These are phyloP conservation scores for Ceratocystis lukuohia DNA, from an alignment of 2,329 filamentous ascomycete genomes.

Conservation along the genomic window DNA sequence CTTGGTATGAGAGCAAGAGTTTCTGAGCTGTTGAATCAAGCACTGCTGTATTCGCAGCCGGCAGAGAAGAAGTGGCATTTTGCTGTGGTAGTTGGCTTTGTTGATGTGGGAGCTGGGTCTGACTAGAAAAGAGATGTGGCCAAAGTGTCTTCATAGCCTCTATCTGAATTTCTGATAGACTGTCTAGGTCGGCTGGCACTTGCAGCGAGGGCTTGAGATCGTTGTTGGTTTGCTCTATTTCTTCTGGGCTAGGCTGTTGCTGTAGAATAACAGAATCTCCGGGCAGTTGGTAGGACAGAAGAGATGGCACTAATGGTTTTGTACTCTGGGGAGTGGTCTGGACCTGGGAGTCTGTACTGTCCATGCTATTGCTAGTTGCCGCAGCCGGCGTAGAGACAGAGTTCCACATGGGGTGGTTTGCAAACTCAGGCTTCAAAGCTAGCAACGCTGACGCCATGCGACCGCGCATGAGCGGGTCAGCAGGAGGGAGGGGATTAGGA, in stretches of 20 bases:
- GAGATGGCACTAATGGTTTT: neutral
- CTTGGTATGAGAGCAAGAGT: neutral
- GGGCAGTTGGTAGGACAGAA: neutral
- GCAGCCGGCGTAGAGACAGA: neutral
- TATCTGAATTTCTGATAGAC: neutral
- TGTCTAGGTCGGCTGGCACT: neutral
- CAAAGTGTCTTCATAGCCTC: conserved; percentile 4
- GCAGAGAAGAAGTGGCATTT: neutral
- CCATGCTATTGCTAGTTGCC: neutral
- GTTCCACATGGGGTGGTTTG: conserved; percentile 13
- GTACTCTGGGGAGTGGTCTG: neutral
- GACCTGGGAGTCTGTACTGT: neutral
- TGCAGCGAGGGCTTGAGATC: neutral
- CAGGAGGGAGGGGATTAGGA: conserved; percentile 9
- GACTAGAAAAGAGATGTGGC: conserved; percentile 3
- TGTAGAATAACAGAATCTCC: neutral
- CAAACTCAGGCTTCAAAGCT: conserved; percentile 9
- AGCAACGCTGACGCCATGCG: conserved; percentile 11
- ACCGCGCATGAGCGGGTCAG: neutral
- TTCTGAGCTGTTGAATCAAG: neutral
- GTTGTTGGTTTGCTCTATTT: neutral
- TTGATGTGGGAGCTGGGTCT: neutral
- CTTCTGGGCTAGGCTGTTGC: neutral
- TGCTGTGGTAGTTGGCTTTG: neutral
- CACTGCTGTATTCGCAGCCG: neutral